Base-by-base conservation (phyloP, 805 yeast species). In the Pichia occidentalis region DNA sequence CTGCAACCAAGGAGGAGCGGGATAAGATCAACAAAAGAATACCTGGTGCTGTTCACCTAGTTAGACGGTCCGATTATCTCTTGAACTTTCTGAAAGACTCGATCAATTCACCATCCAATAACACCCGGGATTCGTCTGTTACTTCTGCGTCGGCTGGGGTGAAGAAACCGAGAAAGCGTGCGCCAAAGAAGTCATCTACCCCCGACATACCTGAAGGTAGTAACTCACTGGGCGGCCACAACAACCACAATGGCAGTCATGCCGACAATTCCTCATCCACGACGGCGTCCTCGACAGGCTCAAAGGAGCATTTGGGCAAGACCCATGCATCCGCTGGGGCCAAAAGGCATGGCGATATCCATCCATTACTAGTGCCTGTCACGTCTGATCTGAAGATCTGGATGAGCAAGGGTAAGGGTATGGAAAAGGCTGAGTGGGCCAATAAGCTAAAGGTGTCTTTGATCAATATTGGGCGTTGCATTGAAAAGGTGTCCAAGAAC, bases 11-110 rank as follows among this genome's bases (percentile, higher is more conserved):
- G 34, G 69, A 60, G 35, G 64, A 60, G 42, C 58, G 55, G 46
- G 67, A 58, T 11, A 59, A 53, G 45, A 41, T 57, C 29, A 55
- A 48, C 22, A 83, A 85, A 47, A 82, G 77, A 52, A 83, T 82
- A 4, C 97, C 98, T 1, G 92, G 94, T 7, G 73, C 96, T 3
- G 92, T 92, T 13, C 99, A 92, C 61, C 66, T 92, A 35, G 85
- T 85, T 9, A 77, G 99, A 60, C 76, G 99, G 56, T 79, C 85
- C 1, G 98, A 94, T 56, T 90, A 88, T 52, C 67, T 92, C 51
- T 71, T 90, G 20, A 61, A 75, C 3, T 77, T 85, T 9, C 61
- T 90, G 48, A 70, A 71, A 44, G 95, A 79, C 11, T 34, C 36
- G 8, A 34, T 29, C 9, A 40, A 36, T 18, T 32, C 34, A 5